Percentiles rank a stretch among this genome's conserved stretches.
Conservation (phyloP, 768 basidiomycete species). For the Daedalea quercina region DNA sequence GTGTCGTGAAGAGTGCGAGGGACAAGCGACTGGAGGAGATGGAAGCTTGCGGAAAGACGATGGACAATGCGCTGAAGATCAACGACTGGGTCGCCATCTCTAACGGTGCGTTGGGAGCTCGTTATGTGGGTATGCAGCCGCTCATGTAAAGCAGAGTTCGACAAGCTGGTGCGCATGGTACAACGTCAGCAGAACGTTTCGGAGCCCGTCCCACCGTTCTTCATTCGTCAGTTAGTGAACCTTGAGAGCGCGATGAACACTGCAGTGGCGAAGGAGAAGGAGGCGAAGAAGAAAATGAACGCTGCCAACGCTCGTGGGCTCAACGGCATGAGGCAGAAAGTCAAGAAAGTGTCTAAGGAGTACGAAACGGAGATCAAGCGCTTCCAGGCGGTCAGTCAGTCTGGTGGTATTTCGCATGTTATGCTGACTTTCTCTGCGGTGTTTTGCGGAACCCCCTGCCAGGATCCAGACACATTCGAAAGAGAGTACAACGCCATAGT, state of each 20-base stretch:
- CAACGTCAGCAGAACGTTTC: conserved; percentile 80
- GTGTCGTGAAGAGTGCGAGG: conserved; percentile 78
- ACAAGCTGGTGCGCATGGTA: conserved; percentile 89
- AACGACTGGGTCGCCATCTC: conserved; percentile 96
- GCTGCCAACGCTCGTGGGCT: conserved; percentile 89
- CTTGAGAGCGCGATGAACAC: conserved; percentile 73
- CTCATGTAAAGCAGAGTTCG: conserved; percentile 67
- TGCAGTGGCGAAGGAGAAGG: conserved; percentile 80
- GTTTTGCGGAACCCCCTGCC: not conserved
- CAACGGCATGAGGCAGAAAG: conserved; percentile 97
- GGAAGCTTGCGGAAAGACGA: conserved; percentile 83
- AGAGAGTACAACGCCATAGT: conserved; percentile 57
- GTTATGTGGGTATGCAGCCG: not conserved
- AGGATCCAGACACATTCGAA: conserved; percentile 91
- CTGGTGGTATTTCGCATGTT: not conserved
- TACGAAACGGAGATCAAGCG: conserved; percentile 74
- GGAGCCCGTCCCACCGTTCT: conserved; percentile 85
- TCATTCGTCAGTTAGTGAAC: conserved; percentile 62
- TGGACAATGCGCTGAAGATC: conserved; percentile 93
- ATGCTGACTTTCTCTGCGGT: not conserved
- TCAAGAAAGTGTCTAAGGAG: conserved; percentile 88
- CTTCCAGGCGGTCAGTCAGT: conserved; percentile 62
- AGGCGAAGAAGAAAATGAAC: conserved; percentile 95
- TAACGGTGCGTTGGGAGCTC: conserved; percentile 48
- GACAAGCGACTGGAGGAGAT: conserved; percentile 93